Conservation (phyloP, 345 rosid species). For the Psidium friedrichsthalianum region DNA sequence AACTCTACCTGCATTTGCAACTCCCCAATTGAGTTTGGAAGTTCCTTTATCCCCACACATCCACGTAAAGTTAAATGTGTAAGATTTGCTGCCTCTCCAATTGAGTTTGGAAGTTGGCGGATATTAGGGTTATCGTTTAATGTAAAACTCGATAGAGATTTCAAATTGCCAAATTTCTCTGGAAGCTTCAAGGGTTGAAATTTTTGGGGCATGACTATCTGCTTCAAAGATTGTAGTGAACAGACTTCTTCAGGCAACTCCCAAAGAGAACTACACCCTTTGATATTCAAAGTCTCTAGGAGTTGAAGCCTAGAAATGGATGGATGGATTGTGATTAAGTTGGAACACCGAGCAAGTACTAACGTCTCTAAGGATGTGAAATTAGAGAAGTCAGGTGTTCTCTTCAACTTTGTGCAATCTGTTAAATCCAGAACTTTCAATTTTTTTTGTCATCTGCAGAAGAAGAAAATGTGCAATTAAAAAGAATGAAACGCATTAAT, state of each 20-base stretch:
- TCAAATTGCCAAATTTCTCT: neutral
- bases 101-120: neutral
- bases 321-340: neutral
- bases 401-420: no score
- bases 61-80: neutral
- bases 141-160: neutral
- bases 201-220: neutral
- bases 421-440: no score
- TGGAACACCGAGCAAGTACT: neutral
- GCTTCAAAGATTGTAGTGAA: neutral
- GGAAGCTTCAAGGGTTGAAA: neutral
- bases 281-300: neutral
- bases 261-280: neutral
- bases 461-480: no score
- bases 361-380: neutral
- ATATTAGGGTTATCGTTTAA: neutral
- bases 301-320: neutral
- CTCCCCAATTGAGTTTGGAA: neutral
- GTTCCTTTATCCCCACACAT: neutral
- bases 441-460: no score
- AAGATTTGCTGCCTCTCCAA: neutral
- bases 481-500: neutral
- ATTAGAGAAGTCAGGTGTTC: neutral
- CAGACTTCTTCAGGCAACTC: neutral
- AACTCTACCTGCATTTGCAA: neutral